These are phyloP conservation scores for Calocybe cyanea DNA, from an alignment of 768 basidiomycete genomes.

Conservation along the genomic window DNA sequence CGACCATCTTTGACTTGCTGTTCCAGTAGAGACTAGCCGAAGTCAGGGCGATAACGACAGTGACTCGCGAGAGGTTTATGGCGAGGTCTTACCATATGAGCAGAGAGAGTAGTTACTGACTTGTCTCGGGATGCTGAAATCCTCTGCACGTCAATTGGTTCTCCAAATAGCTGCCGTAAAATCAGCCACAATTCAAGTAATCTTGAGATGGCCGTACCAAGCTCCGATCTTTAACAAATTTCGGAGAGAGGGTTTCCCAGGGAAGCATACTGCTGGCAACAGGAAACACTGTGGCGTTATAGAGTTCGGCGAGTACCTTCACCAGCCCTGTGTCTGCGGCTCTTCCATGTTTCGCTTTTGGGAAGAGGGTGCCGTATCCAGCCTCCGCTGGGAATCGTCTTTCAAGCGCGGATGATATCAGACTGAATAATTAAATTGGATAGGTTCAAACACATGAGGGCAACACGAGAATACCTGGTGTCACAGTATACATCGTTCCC, in stretches of 20 bases:
- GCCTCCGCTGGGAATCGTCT: constrained; percentile 48
- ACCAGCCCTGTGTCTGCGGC: constrained; percentile 42
- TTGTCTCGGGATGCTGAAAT: constrained; percentile 8
- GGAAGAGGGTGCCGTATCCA: constrained; percentile 48
- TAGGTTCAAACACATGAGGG: too few relatives aligned
- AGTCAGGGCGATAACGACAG: too few relatives aligned
- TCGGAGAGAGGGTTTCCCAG: constrained; percentile 42
- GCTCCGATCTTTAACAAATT: constrained; percentile 48
- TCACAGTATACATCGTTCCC: constrained; percentile 62
- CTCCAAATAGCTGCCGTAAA: constrained; percentile 26
- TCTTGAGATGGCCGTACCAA: constrained; percentile 26
- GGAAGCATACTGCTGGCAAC: constrained; percentile 38
- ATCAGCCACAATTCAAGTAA: not conserved
- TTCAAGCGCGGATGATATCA: constrained; percentile 50
- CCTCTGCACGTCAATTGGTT: constrained; percentile 31
- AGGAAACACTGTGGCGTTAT: constrained; percentile 43
- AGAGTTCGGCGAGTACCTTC: constrained; percentile 44
- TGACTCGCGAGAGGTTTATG: too few relatives aligned
- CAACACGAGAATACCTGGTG: constrained; percentile 29
- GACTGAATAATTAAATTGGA: constrained; percentile 18
- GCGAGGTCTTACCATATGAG: constrained; percentile 39
- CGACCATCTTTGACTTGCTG: constrained; percentile 48
- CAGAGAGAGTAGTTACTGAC: constrained; percentile 35
- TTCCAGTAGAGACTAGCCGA: constrained; percentile 29
- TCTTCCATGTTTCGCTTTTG: constrained; percentile 36